A percentile compares a stretch with the other conserved stretches of the same genome.
These are phyloP conservation scores for Mucor saturninus DNA, from an alignment of 371 early-diverging fungal genomes.

Conservation along the genomic window DNA sequence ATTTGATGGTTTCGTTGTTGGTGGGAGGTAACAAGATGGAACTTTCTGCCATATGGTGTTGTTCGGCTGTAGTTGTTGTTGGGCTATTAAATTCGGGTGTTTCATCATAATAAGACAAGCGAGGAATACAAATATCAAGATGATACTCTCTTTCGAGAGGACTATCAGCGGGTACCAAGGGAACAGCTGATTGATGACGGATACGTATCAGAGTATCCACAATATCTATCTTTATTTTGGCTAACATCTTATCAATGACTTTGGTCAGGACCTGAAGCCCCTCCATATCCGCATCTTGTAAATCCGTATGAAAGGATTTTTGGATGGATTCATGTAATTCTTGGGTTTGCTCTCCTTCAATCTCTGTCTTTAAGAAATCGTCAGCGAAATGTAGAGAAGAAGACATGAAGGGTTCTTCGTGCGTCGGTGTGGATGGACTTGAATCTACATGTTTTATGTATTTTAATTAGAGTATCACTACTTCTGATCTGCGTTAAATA, in stretches of 20 bases:
- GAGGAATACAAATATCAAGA: conserved; percentile 61
- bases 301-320: conserved; percentile 50
- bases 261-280: conserved; percentile 71
- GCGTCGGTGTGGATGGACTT: background rate
- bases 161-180: conserved; percentile 15
- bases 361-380: conserved; percentile 78
- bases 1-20: conserved; percentile 48
- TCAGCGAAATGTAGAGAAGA: conserved; percentile 90
- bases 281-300: conserved; percentile 50
- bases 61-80: background rate
- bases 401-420: conserved; percentile 70
- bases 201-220: conserved; percentile 60
- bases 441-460: background rate
- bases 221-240: conserved; percentile 62
- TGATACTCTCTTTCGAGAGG: conserved; percentile 44
- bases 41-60: conserved; percentile 37
- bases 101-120: conserved; percentile 65
- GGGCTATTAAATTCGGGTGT: conserved; percentile 55
- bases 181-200: conserved; percentile 52
- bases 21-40: conserved; percentile 44
- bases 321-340: conserved; percentile 62
- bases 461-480: no score
- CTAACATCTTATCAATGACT: conserved; percentile 74
- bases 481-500: background rate
- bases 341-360: conserved; percentile 58